These are phyloP conservation scores for Nepenthes alata DNA, from an alignment of 179 eudicot species.

Conservation along the genomic window DNA sequence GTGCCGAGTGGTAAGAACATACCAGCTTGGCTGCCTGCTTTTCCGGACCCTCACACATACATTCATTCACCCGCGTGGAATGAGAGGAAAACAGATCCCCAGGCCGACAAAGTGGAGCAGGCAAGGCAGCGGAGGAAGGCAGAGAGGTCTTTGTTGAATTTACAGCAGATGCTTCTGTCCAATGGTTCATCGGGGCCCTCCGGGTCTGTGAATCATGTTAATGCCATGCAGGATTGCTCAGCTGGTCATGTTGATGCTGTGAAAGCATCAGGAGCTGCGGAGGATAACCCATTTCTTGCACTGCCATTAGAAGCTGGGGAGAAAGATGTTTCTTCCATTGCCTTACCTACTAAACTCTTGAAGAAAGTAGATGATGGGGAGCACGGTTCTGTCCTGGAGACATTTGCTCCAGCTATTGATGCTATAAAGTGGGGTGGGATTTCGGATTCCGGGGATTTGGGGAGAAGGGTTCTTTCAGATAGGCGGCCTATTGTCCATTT, in stretches of 20 bases:
- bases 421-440: slow-evolving; percentile 20
- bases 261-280: slow-evolving; percentile 15
- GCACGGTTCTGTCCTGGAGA: slow-evolving; percentile 31
- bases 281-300: slow-evolving; percentile 35
- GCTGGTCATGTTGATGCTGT: slow-evolving; percentile 23
- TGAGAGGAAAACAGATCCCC: slow-evolving; percentile 45
- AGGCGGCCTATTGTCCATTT: slow-evolving; percentile 45
- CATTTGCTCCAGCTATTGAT: slow-evolving; percentile 34
- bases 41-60: slow-evolving; percentile 76
- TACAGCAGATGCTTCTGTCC: slow-evolving; percentile 37
- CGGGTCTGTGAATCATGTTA: slow-evolving; percentile 14
- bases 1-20: slow-evolving; percentile 33
- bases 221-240: slow-evolving; percentile 18
- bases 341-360: slow-evolving; percentile 26
- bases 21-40: slow-evolving; percentile 61
- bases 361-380: slow-evolving; percentile 22
- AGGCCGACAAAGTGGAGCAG: slow-evolving; percentile 54
- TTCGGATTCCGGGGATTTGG: slow-evolving; percentile 22
- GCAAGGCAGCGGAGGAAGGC: slow-evolving; percentile 53
- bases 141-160: slow-evolving; percentile 29
- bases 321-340: slow-evolving; percentile 31
- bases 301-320: slow-evolving; percentile 40
- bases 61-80: slow-evolving; percentile 55
- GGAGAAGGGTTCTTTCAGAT: slow-evolving; percentile 20
- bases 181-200: slow-evolving; percentile 14